Conservation (phyloP, 2,329 filamentous ascomycete genomes). For the Beauveria brongniartii region DNA sequence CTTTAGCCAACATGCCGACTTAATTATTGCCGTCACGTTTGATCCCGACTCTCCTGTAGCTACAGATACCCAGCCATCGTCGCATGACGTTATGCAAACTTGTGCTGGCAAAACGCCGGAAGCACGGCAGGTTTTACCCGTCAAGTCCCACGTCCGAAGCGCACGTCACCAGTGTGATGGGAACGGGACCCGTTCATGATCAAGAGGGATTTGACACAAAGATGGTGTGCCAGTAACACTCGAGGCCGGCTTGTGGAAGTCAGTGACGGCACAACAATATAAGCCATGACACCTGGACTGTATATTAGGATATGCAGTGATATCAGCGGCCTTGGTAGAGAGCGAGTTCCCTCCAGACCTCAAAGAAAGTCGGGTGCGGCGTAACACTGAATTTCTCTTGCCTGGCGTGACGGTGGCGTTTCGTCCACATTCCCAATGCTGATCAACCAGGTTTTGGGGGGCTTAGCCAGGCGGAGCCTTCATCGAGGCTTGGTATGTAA, state of each 20-base stretch:
- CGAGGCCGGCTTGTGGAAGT: neutral
- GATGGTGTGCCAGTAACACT: too few species aligned
- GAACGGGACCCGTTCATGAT: neutral
- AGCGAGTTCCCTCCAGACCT: neutral
- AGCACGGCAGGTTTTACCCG: neutral
- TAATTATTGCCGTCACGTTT: too few species aligned
- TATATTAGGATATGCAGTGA: too few species aligned
- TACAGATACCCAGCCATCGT: too few species aligned
- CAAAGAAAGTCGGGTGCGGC: neutral
- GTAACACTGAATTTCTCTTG: neutral
- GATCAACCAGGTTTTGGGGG: conserved; percentile 1
- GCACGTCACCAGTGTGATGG: neutral
- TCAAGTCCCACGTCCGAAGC: neutral
- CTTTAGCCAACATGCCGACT: too few species aligned
- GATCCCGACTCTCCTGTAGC: too few species aligned
- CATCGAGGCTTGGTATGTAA: neutral
- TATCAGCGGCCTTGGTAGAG: neutral
- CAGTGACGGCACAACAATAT: neutral
- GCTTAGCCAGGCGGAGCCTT: neutral
- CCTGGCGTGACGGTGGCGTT: neutral
- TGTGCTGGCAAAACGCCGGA: neutral
- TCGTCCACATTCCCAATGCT: neutral
- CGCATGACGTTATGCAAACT: neutral
- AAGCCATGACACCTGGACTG: neutral
- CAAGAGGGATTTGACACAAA: neutral